A percentile compares a stretch with the other conserved stretches of the same genome.
These are phyloP conservation scores for Xerocomus potaroensis DNA, from an alignment of 768 basidiomycete genomes.

Conservation along the genomic window DNA sequence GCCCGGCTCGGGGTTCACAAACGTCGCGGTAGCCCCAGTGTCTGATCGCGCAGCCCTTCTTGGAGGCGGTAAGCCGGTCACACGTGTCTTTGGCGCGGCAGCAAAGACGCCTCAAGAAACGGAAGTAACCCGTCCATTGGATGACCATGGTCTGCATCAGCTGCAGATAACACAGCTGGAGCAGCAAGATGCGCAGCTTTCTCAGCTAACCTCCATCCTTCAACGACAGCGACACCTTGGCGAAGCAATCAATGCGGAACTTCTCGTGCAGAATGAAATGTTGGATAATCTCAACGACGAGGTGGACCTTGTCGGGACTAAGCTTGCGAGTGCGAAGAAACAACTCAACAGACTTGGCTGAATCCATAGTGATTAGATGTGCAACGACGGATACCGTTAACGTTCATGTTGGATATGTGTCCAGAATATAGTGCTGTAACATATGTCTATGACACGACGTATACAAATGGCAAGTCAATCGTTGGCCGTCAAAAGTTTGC, in stretches of 20 bases:
- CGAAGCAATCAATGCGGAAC: slow-evolving; percentile 78
- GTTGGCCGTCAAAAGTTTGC: slow-evolving; percentile 40
- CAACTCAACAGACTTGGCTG: slow-evolving; percentile 77
- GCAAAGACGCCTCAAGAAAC: slow-evolving; percentile 67
- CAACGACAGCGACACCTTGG: slow-evolving; percentile 84
- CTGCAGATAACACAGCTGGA: slow-evolving; percentile 79
- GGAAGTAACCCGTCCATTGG: slow-evolving; percentile 79
- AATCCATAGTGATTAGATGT: slow-evolving; percentile 9
- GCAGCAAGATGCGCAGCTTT: slow-evolving; percentile 80
- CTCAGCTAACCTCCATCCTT: slow-evolving; percentile 75
- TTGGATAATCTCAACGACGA: slow-evolving; percentile 74
- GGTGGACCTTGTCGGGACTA: slow-evolving; percentile 73
- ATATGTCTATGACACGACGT: slow-evolving; percentile 28
- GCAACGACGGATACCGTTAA: slow-evolving; percentile 25
- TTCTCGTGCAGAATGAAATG: slow-evolving; percentile 79
- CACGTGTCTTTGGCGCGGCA: slow-evolving; percentile 75
- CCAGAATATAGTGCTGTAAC: slow-evolving; percentile 15
- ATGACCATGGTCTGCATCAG: slow-evolving; percentile 73
- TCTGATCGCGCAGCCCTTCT: slow-evolving; percentile 66
- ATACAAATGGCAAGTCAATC: slow-evolving; percentile 17
- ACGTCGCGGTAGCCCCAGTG: slow-evolving; percentile 37
- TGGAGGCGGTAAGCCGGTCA: slow-evolving; percentile 46
- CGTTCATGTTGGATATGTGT: slow-evolving; percentile 13
- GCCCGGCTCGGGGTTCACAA: slow-evolving; percentile 27
- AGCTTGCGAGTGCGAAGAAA: slow-evolving; percentile 75